Evolutionary conservation across 345 rosid genomes (phyloP), one percentile per base, ranked within the genome.

Genomic region (Citrus australasica): DNA sequence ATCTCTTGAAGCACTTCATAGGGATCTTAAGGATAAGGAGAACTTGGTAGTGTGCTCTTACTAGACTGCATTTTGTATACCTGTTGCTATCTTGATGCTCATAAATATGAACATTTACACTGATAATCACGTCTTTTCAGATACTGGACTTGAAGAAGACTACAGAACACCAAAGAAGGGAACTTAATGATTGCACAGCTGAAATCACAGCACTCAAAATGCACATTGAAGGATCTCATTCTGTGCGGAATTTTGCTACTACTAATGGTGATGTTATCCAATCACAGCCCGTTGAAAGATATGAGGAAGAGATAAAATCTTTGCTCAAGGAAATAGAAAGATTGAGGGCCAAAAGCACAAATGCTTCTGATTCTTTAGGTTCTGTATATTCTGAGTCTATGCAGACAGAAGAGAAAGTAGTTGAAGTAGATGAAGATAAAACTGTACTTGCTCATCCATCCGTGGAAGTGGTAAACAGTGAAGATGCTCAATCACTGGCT

Each of bases 141-240:
- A 86, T 91, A 79, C 96, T 89, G 84, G 87, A 85, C 83, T 83
- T 90, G 89, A 95, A 88, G 87, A 92, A 82, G 77, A 84, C 90
- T 61, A 80, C 76, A 76, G 99, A 93, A 85, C 88, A 83, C 80
- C 98, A 90, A 81, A 86, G 93, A 79, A 87, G 84, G 84, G 92
- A 91, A 80, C 92, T 93, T 77, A 93, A 90, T 87, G 97, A 90
- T 74, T 92, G 94, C 85, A 91, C 95, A 79, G 92, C 95, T 81
- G 99, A 95, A 87, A 92, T 95, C 71, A 92, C 98, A 69, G 83
- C 97, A 84, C 87, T 93, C 79, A 95, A 93, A 87, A 89, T 93
- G 98, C 94, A 90, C 73, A 88, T 95, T 24, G 99, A 92, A 85
- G 95, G 97, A 82, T 90, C 85, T 82, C 88, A 80, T 82, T 87